Base-by-base conservation (phyloP, 192 early-diverging fungal species). In the Entrophospora sp. region DNA sequence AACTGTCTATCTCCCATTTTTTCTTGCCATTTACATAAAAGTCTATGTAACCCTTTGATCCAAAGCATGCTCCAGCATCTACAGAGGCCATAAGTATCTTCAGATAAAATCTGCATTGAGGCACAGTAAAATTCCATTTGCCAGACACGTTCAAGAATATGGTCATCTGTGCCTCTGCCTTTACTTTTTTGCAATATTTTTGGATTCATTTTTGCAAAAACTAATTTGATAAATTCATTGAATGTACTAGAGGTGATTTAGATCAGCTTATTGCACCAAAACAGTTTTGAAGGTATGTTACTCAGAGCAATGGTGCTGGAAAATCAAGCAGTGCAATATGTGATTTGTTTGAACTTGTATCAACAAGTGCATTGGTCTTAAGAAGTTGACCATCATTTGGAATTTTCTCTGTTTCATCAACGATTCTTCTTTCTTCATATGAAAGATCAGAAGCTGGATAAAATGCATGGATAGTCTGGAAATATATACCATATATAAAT, bases 71-170 rank as follows among this genome's bases (percentile, higher is more conserved):
- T 34, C 72, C 68, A 43, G 55, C 67, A 44, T 75, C 65, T 51
- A 69, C 38, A 34, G 70, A 73, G 64, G 59, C 70, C n/a, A 57
- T n/a, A 35, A 46, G 1, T 52, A 2, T 60, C 22, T 12, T 9
- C 14, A 37, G 64, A 25, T 46, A 71, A 45, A 67, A 38, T 25
- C 70, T 52, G 61, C 40, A 45, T 57, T 38, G 53, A 38, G 4
- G 72, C 60, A 31, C 59, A 42, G 37, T 75, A 73, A 10, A 72
- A 75, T 43, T 71, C 73, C 72, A 74, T 70, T 28, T 73, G 73
- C 71, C 72, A 75, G 4, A 38, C 49, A 27, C 72, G 18, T 56
- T 74, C 56, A 40, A 75, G 57, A 24, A 73, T 44, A 64, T 27
- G 42, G 0, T 32, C 10, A 52, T 65, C 31, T 38, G 28, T 43